Conservation (phyloP, 2,329 filamentous ascomycete species). For the Ophiostoma ips region DNA sequence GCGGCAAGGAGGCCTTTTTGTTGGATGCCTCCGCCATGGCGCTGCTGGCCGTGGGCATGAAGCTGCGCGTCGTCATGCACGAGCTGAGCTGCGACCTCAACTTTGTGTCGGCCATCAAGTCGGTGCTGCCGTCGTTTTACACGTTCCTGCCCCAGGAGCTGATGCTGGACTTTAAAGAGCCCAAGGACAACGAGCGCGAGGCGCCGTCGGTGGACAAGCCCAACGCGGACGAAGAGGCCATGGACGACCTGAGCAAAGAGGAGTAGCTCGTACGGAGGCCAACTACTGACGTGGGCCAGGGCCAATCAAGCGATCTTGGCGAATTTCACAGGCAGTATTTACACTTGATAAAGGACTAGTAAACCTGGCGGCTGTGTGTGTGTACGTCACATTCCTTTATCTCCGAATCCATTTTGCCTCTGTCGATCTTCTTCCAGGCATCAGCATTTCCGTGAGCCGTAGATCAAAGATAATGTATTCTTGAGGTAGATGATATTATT, state of each 20-base stretch:
- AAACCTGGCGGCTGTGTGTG: too few relatives aligned
- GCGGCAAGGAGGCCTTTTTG: slow-evolving; percentile 36
- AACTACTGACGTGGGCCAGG: too few relatives aligned
- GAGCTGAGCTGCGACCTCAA: slow-evolving; percentile 44
- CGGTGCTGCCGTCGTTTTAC: slow-evolving; percentile 48
- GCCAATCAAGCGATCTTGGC: too few relatives aligned
- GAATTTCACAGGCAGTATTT: too few relatives aligned
- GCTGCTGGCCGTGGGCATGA: slow-evolving; percentile 51
- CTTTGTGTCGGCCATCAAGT: slow-evolving; percentile 47
- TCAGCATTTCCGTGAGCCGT: slow-evolving; percentile 3
- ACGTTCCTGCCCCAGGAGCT: slow-evolving; percentile 53
- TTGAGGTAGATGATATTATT: too few relatives aligned
- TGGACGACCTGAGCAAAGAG: slow-evolving; percentile 7
- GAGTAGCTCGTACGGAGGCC: background rate
- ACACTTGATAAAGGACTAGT: too few relatives aligned
- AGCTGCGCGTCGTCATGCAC: slow-evolving; percentile 40
- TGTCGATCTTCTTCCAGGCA: slow-evolving; percentile 3
- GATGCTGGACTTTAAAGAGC: slow-evolving; percentile 52
- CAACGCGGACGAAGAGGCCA: slow-evolving; percentile 18
- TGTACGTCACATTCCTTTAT: slow-evolving; percentile 2
- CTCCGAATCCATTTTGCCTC: background rate
- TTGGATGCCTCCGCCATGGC: slow-evolving; percentile 45
- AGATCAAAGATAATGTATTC: too few relatives aligned
- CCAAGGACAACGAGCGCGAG: slow-evolving; percentile 29
- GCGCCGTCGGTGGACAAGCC: slow-evolving; percentile 30